Evolutionary conservation across 768 basidiomycete species (phyloP).

Genomic region (Termitomyces sp.): DNA sequence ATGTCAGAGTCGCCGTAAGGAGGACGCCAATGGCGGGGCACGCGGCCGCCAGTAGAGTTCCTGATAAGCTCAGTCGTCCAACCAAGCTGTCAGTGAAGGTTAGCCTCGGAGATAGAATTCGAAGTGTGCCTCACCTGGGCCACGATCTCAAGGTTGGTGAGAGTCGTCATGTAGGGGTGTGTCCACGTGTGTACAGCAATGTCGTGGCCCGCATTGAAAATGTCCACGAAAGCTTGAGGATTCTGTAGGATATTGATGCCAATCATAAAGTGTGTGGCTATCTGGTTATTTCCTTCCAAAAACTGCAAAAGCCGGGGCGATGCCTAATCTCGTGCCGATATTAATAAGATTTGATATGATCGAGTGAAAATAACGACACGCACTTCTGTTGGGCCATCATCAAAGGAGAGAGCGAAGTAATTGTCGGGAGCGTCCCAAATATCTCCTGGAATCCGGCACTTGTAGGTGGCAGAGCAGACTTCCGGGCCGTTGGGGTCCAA

Average conservation of each 20-base stretch:
- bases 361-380: slow-evolving; percentile 10
- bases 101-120: neutral
- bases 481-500: slow-evolving; percentile 39
- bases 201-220: slow-evolving; percentile 44
- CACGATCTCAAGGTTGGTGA: slow-evolving; percentile 64
- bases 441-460: slow-evolving; percentile 59
- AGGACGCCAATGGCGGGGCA: slow-evolving; percentile 79
- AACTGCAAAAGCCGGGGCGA: slow-evolving; percentile 58
- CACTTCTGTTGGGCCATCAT: slow-evolving; percentile 70
- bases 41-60: slow-evolving; percentile 73
- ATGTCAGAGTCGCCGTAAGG: slow-evolving; percentile 84
- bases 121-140: slow-evolving; percentile 45
- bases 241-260: slow-evolving; percentile 69
- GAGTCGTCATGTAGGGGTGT: slow-evolving; percentile 79
- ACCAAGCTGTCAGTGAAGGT: slow-evolving; percentile 47
- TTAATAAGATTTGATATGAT: neutral
- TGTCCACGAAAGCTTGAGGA: slow-evolving; percentile 50
- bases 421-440: slow-evolving; percentile 78
- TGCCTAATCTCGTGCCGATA: slow-evolving; percentile 22
- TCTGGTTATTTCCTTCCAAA: slow-evolving; percentile 57
- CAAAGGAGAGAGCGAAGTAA: slow-evolving; percentile 63
- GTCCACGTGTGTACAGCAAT: slow-evolving; percentile 64
- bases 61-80: slow-evolving; percentile 80
- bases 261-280: slow-evolving; percentile 89
- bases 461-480: slow-evolving; percentile 77